Conservation (phyloP, 1,284 basidiomycete genomes). For the Hypsizygus ulmarius region DNA sequence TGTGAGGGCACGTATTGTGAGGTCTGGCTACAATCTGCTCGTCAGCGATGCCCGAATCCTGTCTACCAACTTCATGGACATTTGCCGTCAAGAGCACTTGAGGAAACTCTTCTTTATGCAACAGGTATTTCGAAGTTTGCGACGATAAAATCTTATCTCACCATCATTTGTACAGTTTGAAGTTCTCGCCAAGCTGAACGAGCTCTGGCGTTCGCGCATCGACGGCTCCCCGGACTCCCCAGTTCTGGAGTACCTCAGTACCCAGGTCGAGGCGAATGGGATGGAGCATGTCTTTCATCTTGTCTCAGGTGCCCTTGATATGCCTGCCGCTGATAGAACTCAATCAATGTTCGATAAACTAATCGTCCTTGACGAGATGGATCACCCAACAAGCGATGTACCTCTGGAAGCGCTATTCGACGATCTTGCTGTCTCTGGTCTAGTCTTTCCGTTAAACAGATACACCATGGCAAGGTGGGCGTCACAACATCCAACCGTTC, state of each 20-base stretch:
- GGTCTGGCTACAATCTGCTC: conserved; percentile 29
- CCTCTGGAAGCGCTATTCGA: conserved; percentile 48
- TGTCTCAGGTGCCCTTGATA: conserved; percentile 40
- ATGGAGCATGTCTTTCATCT: conserved; percentile 38
- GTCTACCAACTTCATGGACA: conserved; percentile 42
- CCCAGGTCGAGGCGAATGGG: conserved; percentile 25
- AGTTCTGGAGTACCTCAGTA: conserved; percentile 36
- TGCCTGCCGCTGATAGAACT: conserved; percentile 36
- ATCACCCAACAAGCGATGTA: conserved; percentile 25
- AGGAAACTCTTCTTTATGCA: conserved; percentile 51
- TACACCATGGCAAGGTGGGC: conserved; percentile 38
- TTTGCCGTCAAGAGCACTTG: conserved; percentile 40
- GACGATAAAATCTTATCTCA: not conserved
- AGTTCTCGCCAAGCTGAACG: conserved; percentile 42
- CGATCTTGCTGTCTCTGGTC: conserved; percentile 42
- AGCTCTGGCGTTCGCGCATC: conserved; percentile 45
- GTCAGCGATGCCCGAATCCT: conserved; percentile 42
- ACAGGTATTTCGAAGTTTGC: conserved; percentile 34
- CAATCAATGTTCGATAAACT: conserved; percentile 20
- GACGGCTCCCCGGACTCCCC: conserved; percentile 47
- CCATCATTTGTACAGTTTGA: conserved; percentile 39
- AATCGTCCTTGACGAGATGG: conserved; percentile 23
- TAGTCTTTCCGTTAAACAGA: conserved; percentile 41
- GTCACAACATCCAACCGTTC: conserved; percentile 35
- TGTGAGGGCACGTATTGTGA: conserved; percentile 27